phyloP scores from a whole-genome alignment of 148 eudicot genomes.

The Camellia lanceoleosa region DNA sequence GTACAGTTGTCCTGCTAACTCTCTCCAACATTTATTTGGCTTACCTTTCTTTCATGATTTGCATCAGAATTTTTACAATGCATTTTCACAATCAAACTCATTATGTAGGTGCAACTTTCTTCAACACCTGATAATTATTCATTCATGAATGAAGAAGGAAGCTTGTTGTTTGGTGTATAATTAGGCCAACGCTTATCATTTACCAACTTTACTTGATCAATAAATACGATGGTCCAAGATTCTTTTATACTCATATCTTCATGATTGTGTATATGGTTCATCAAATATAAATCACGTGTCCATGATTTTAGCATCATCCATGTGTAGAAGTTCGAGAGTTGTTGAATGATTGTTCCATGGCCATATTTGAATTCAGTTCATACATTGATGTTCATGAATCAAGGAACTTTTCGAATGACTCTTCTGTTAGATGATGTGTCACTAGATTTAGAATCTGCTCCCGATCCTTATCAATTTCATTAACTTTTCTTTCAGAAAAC shows the following conservation, averaged over 20 bases:
- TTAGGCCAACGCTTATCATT: background rate
- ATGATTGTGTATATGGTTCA: background rate
- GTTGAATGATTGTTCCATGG: background rate
- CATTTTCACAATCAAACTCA: background rate
- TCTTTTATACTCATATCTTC: background rate
- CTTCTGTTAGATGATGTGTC: background rate
- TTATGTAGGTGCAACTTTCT: background rate
- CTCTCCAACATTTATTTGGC: background rate
- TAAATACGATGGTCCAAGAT: background rate
- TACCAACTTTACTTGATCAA: background rate
- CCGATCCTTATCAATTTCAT: constrained; percentile 10
- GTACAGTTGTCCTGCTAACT: background rate
- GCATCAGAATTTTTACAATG: background rate
- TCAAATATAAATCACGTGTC: background rate
- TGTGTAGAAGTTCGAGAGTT: background rate
- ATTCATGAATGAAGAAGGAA: background rate
- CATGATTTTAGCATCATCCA: background rate
- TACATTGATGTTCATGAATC: constrained; percentile 2
- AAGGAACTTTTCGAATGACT: background rate
- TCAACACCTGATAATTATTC: background rate
- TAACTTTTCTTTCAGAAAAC: constrained; percentile 58
- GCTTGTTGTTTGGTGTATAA: background rate
- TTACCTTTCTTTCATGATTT: background rate
- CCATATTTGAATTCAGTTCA: background rate
- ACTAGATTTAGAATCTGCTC: background rate